Percentiles rank a stretch among this genome's conserved stretches.
These are phyloP conservation scores for Huiozyma sinensis DNA, from an alignment of 805 yeast species.

Conservation along the genomic window DNA sequence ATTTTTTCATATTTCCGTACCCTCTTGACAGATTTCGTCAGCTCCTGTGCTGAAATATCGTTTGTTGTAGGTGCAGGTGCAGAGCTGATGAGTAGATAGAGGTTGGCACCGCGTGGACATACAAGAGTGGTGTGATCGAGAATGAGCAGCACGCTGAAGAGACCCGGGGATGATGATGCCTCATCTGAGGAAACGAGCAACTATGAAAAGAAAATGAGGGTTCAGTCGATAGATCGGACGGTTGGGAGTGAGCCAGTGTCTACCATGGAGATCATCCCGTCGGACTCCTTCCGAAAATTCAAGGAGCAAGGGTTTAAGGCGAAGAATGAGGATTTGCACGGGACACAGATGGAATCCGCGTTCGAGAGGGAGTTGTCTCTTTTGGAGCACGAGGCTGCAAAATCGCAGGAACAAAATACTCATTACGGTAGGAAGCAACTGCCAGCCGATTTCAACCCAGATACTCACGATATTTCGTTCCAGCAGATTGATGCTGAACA, in stretches of 20 bases:
- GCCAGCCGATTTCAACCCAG: slow-evolving; percentile 39
- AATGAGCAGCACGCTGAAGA: slow-evolving; percentile 6
- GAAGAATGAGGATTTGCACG: slow-evolving; percentile 16
- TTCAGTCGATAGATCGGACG: slow-evolving; percentile 24
- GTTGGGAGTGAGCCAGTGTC: slow-evolving; percentile 28
- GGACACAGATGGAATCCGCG: slow-evolving; percentile 14
- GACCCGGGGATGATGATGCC: slow-evolving; percentile 15
- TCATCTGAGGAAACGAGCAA: slow-evolving; percentile 1
- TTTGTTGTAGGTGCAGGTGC: too few species aligned
- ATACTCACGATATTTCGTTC: slow-evolving; percentile 47
- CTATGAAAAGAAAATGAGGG: slow-evolving; percentile 17
- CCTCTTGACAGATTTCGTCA: too few species aligned
- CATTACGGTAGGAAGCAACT: slow-evolving; percentile 50
- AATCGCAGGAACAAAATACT: slow-evolving; percentile 19
- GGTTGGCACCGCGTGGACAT: too few species aligned
- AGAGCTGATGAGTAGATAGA: too few species aligned
- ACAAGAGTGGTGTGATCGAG: too few species aligned
- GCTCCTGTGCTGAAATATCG: too few species aligned
- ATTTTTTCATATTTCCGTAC: too few species aligned
- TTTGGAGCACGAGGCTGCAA: slow-evolving; percentile 25
- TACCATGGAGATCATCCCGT: slow-evolving; percentile 25
- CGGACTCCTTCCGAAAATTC: slow-evolving; percentile 23
- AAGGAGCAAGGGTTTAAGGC: slow-evolving; percentile 24
- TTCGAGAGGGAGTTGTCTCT: slow-evolving; percentile 24
- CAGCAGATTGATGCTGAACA: slow-evolving; percentile 97